A percentile compares a stretch with the other conserved stretches of the same genome.
Conservation (phyloP, 2,329 filamentous ascomycete genomes). For the Neurospora sp. region DNA sequence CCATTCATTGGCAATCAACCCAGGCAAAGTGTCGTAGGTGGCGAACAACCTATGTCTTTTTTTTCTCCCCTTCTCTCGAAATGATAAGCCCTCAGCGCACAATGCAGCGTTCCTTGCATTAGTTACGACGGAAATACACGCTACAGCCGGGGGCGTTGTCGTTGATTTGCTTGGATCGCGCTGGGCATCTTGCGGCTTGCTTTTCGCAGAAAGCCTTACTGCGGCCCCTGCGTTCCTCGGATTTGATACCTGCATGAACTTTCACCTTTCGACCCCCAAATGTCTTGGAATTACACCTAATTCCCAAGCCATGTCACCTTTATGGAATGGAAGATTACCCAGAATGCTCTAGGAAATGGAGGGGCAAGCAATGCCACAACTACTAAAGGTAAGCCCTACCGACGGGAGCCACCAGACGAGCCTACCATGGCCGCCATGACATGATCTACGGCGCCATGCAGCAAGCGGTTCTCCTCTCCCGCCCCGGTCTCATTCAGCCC, state of each 20-base stretch:
- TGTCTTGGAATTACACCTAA: background rate
- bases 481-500: background rate
- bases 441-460: background rate
- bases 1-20: background rate
- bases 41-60: background rate
- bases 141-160: background rate
- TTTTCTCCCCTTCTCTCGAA: background rate
- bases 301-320: background rate
- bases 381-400: background rate
- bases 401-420: background rate
- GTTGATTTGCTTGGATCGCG: background rate
- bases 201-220: background rate
- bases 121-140: background rate
- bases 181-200: background rate
- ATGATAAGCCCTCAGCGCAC: background rate
- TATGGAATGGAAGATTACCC: background rate
- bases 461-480: background rate
- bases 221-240: background rate
- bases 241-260: background rate
- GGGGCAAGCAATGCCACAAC: too few relatives aligned
- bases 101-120: background rate
- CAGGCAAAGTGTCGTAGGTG: background rate
- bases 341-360: too few relatives aligned
- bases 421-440: background rate
- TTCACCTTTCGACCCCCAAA: background rate